phyloP scores from a whole-genome alignment of 1,284 basidiomycete species.

The Marasmius tenuissimus region DNA sequence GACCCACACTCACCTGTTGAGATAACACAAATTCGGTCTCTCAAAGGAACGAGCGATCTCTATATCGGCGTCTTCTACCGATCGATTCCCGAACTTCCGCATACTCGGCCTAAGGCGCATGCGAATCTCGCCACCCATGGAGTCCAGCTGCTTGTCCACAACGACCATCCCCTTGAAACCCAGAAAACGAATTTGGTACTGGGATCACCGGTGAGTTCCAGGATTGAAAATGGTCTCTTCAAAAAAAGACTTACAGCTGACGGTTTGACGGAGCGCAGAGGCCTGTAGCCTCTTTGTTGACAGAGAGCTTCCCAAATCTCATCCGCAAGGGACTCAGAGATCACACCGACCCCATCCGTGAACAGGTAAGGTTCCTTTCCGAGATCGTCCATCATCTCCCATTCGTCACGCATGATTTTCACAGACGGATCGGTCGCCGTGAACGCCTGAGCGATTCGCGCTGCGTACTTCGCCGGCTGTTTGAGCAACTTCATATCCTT shows the following conservation, averaged over 20 bases:
- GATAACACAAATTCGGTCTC: conserved; percentile 53
- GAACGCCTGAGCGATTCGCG: conserved; percentile 80
- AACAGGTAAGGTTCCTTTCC: conserved; percentile 45
- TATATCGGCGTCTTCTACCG: conserved; percentile 48
- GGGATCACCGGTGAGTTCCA: conserved; percentile 5
- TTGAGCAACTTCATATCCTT: conserved; percentile 38
- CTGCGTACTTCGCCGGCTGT: conserved; percentile 76
- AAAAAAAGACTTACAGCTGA: conserved; percentile 53
- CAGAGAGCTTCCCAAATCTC: conserved; percentile 59
- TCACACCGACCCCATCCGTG: conserved; percentile 79
- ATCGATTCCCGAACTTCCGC: conserved; percentile 66
- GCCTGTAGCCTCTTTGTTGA: conserved; percentile 34
- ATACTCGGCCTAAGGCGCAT: conserved; percentile 72
- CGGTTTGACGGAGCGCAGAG: conserved; percentile 40
- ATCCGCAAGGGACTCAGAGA: conserved; percentile 57
- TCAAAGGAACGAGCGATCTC: conserved; percentile 70
- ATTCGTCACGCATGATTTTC: conserved; percentile 50
- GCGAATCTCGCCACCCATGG: conserved; percentile 34
- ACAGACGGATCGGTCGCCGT: conserved; percentile 77
- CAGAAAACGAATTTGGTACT: conserved; percentile 78
- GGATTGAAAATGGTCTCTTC: conserved; percentile 1
- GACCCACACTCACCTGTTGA: conserved; percentile 56
- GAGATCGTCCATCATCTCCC: conserved; percentile 61
- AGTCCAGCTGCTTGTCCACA: conserved; percentile 55
- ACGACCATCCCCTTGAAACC: conserved; percentile 78